These are phyloP conservation scores for Eucalyptus lansdowneana DNA, from an alignment of 345 rosid genomes.

Conservation along the genomic window DNA sequence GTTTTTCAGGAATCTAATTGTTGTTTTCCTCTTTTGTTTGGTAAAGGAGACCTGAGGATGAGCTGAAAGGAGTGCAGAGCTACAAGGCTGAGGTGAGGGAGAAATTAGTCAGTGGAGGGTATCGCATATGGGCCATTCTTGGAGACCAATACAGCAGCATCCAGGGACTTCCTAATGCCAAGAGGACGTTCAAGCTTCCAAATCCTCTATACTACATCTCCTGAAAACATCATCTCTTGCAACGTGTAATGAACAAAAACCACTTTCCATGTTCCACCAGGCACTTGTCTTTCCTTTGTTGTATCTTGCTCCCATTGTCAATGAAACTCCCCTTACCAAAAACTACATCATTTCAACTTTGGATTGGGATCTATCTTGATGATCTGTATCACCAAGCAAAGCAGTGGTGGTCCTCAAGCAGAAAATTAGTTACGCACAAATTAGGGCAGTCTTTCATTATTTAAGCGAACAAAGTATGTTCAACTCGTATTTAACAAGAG, in stretches of 20 bases:
- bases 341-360: background rate
- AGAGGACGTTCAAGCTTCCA: conserved; percentile 82
- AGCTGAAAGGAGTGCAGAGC: conserved; percentile 36
- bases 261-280: background rate
- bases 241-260: background rate
- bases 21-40: background rate
- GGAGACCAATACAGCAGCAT: conserved; percentile 87
- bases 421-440: background rate
- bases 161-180: conserved; percentile 48
- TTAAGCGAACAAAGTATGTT: background rate
- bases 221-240: background rate
- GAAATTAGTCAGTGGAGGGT: conserved; percentile 38
- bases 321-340: background rate
- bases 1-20: background rate
- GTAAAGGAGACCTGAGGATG: conserved; percentile 54
- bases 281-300: background rate
- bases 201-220: conserved; percentile 67
- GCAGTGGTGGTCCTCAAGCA: background rate
- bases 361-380: background rate
- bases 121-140: conserved; percentile 66
- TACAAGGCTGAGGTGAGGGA: conserved; percentile 53
- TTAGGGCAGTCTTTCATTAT: background rate
- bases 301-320: background rate
- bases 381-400: background rate
- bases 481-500: background rate